Base-by-base conservation (phyloP, 108 stramenopile species). In the Aurantiochytrium sp. region DNA sequence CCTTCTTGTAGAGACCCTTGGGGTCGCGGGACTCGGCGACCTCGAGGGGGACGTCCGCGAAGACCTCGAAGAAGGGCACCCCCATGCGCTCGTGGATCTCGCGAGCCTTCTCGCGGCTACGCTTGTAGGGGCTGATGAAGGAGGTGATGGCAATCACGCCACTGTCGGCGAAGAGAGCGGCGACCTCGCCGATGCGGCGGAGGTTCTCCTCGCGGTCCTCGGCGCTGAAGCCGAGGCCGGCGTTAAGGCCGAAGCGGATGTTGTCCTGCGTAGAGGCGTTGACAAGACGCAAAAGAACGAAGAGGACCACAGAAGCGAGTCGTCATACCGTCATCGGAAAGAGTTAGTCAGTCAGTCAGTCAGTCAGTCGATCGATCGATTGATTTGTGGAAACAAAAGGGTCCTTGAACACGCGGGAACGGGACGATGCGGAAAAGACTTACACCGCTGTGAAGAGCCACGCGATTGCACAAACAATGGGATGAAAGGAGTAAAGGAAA, bases 41-140 rank as follows among this genome's bases (percentile, higher is more conserved):
- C 12, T 98, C 95, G 25, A 98, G 93, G 0, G 98, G 98, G 28
- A 98, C 98, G 91, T 99, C 97, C 91, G 98, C 93, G 94, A 98
- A 99, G 55, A 98, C 96, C 94, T 99, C 98, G 88, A 97, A 96
- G 93, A 98, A 99, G 16, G 97, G 96, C 90, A 99, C 96, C 5
- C 96, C 96, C 93, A 98, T 97, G 42, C 98, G 96, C 91, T 98
- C 96, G 91, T 99, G 98, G 28, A 98, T 92, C 91, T 96, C 95
- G 12, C 98, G 93, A 4, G 96, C 98, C 5, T 90, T 91, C 91
- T 99, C 98, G 23, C 98, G 94, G 91, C 97, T 97, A 4, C 59
- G 96, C 5, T 96, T 94, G 93, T 98, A 99, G 8, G 99, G 99
- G 49, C 94, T 95, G 69, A 99, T 98, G 44, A 99, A 91, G 23